Conservation (phyloP, 2,329 filamentous ascomycete genomes). For the Exophiala sp. region DNA sequence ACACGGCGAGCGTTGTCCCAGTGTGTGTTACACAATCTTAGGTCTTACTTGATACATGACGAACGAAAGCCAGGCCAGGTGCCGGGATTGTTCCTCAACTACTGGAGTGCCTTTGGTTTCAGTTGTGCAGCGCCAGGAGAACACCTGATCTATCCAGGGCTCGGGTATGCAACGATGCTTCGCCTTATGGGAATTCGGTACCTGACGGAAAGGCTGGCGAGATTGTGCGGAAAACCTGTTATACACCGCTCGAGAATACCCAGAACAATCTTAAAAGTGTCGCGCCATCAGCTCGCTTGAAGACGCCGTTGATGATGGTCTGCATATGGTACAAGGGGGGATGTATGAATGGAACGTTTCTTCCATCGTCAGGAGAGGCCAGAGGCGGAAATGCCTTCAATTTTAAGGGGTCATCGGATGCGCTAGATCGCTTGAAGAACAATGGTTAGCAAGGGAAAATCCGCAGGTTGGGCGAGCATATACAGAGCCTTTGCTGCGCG, state of each 20-base stretch:
- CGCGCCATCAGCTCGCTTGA: conserved; percentile 15
- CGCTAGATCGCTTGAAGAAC: conserved; percentile 12
- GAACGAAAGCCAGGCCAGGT: neutral
- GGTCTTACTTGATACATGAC: neutral
- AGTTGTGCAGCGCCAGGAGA: no score
- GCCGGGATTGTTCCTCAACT: neutral
- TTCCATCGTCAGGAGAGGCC: neutral
- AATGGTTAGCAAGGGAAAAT: no score
- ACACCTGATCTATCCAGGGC: no score
- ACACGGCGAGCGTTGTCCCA: no score
- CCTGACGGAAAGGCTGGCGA: neutral
- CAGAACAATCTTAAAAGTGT: conserved; percentile 7
- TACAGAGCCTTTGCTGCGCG: neutral
- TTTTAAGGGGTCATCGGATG: conserved; percentile 7
- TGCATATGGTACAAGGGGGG: neutral
- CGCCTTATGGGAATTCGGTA: neutral
- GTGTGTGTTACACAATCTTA: neutral
- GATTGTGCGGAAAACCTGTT: neutral
- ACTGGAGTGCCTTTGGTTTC: no score
- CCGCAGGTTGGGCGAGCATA: no score
- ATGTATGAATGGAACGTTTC: neutral
- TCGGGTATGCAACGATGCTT: neutral
- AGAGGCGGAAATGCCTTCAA: neutral
- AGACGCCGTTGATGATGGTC: conserved; percentile 1
- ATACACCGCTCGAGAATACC: neutral